phyloP scores from a whole-genome alignment of 257 asterid species.

The Salvia rosmarinus region DNA sequence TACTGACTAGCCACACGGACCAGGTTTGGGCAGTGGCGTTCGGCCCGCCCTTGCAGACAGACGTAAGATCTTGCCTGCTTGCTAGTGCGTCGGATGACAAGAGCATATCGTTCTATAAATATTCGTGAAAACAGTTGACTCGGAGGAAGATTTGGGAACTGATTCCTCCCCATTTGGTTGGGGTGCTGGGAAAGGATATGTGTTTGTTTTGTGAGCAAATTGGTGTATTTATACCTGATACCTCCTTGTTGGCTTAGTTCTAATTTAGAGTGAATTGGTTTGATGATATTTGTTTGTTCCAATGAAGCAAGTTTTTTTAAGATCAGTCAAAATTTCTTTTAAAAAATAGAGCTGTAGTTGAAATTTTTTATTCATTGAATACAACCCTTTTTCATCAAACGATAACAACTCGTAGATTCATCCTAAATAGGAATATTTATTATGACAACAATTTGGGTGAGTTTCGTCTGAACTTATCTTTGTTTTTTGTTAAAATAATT shows the following conservation, averaged over 20 bases:
- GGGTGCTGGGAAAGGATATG: constrained; percentile 3
- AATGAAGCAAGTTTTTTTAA: no score
- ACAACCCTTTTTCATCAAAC: no score
- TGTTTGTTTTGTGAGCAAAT: constrained; percentile 20
- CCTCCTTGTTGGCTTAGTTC: constrained; percentile 21
- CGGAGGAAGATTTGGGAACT: neutral
- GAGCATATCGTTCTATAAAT: constrained; percentile 73
- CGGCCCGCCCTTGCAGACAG: constrained; percentile 67
- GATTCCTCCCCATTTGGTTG: constrained; percentile 10
- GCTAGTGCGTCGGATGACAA: constrained; percentile 94
- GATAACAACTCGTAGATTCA: neutral
- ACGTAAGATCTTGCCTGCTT: constrained; percentile 70
- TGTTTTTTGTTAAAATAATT: no score
- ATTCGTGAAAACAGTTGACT: constrained; percentile 47
- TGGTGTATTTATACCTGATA: constrained; percentile 28
- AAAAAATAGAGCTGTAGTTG: neutral
- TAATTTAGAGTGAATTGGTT: constrained; percentile 11
- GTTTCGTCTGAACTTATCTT: no score
- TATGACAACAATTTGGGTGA: no score
- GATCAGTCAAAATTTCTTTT: neutral
- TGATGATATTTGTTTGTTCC: neutral
- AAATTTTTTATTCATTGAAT: neutral
- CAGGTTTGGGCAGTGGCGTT: constrained; percentile 97
- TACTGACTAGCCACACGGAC: constrained; percentile 73
- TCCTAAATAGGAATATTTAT: no score